phyloP scores from a whole-genome alignment of 2,329 filamentous ascomycete genomes.

The Cordyceps farinosa region DNA sequence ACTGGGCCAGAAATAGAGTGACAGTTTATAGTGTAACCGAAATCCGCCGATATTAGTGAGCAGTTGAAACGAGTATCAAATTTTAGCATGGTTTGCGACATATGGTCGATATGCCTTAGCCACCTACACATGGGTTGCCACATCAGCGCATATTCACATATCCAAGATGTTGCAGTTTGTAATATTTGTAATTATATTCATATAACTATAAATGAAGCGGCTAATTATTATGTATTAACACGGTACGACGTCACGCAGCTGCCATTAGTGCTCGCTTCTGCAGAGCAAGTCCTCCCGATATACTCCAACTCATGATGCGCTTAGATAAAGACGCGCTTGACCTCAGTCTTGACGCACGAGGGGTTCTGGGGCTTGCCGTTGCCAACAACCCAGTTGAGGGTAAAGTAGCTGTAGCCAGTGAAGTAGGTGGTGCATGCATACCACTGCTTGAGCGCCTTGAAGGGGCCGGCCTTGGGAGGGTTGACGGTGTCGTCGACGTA shows the following conservation, averaged over 20 bases:
- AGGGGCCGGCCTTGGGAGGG: slow-evolving; percentile 5
- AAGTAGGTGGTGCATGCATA: slow-evolving; percentile 14
- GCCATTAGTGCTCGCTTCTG: slow-evolving; percentile 1
- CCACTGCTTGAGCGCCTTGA: slow-evolving; percentile 13
- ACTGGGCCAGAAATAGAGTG: background rate
- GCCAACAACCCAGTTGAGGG: slow-evolving; percentile 16
- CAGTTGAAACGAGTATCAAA: background rate
- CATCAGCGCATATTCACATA: background rate
- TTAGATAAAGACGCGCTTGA: slow-evolving; percentile 14
- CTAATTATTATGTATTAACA: slow-evolving; percentile 3
- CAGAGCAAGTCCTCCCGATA: background rate
- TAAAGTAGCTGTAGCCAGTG: slow-evolving; percentile 13
- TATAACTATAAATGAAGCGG: background rate
- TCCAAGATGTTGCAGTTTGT: background rate
- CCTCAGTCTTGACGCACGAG: slow-evolving; percentile 14
- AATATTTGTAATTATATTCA: slow-evolving; percentile 45
- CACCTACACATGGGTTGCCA: too few species aligned
- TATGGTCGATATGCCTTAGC: too few species aligned
- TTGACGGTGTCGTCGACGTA: slow-evolving; percentile 17
- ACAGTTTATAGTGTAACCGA: background rate
- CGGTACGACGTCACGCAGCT: background rate
- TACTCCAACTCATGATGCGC: background rate
- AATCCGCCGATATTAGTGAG: background rate
- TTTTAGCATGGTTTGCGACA: background rate
- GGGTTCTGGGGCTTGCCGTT: slow-evolving; percentile 17